Percentiles rank a stretch among this genome's conserved stretches.
These are phyloP conservation scores for Chaetomium sp. DNA, from an alignment of 2,329 filamentous ascomycete genomes.

Conservation along the genomic window DNA sequence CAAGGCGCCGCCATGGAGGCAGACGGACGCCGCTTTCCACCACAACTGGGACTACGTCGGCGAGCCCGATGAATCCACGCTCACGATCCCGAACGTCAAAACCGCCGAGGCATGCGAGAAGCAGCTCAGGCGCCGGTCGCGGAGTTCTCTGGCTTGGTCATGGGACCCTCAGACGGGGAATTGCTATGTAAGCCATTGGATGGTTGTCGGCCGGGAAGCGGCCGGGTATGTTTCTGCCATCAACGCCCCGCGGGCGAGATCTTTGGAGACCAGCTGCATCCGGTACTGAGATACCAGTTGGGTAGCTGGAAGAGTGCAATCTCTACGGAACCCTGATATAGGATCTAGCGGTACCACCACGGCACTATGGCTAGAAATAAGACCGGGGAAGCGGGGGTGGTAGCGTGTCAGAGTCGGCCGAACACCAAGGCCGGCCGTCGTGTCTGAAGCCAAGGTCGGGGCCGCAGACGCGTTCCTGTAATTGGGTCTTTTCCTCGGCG, in stretches of 20 bases:
- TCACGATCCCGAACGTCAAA: conserved; percentile 29
- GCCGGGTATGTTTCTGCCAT: conserved; percentile 28
- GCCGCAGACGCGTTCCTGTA: background rate
- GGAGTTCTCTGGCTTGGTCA: conserved; percentile 34
- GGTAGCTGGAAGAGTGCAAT: background rate
- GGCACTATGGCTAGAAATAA: background rate
- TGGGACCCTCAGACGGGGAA: conserved; percentile 29
- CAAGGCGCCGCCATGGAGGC: conserved; percentile 42
- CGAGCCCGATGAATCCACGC: conserved; percentile 48
- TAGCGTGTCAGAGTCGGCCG: background rate
- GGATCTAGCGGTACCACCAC: background rate
- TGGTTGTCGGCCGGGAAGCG: conserved; percentile 31
- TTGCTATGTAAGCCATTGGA: conserved; percentile 35
- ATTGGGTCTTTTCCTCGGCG: background rate
- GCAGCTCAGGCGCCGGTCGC: conserved; percentile 22
- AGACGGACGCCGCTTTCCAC: conserved; percentile 39
- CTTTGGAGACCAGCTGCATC: conserved; percentile 24
- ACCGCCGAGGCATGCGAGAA: conserved; percentile 29
- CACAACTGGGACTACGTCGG: conserved; percentile 54
- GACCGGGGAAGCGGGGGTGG: background rate
- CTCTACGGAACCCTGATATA: background rate
- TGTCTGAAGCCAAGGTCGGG: background rate
- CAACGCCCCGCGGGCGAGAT: conserved; percentile 25
- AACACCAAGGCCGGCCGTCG: background rate
- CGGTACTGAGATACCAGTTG: conserved; percentile 1